Conservation (phyloP, 2,329 filamentous ascomycete genomes). For the Neonectria magnoliae region DNA sequence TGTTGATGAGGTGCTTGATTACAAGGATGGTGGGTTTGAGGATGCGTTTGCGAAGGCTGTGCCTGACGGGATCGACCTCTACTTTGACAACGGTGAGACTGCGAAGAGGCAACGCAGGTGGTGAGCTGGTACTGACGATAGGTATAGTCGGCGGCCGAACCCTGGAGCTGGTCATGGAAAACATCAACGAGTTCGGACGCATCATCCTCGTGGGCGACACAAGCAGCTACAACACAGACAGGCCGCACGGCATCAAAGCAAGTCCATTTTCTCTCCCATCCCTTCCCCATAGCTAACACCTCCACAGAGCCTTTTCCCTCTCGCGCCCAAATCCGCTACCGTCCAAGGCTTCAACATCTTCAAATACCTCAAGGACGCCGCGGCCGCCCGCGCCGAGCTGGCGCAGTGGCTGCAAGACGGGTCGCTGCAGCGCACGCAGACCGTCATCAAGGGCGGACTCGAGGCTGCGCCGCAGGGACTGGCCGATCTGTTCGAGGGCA, state of each 20-base stretch:
- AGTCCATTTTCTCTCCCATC: conserved; percentile 49
- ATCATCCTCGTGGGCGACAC: conserved; percentile 79
- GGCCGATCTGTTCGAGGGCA: conserved; percentile 71
- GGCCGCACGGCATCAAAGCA: conserved; percentile 56
- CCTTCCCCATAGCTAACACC: conserved; percentile 65
- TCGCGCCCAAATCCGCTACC: conserved; percentile 1
- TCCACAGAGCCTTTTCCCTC: conserved; percentile 50
- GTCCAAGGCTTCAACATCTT: conserved; percentile 81
- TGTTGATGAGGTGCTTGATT: conserved; percentile 74
- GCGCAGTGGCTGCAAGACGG: conserved; percentile 75
- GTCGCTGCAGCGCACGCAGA: conserved; percentile 77
- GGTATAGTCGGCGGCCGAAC: conserved; percentile 71
- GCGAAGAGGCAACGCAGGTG: fast-evolving
- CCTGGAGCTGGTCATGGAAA: conserved; percentile 70
- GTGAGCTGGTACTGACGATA: conserved; percentile 14
- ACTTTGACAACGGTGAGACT: conserved; percentile 70
- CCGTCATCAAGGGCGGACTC: conserved; percentile 75
- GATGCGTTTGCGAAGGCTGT: conserved; percentile 69
- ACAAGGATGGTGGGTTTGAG: conserved; percentile 71
- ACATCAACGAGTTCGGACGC: conserved; percentile 69
- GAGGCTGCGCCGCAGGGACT: conserved; percentile 71
- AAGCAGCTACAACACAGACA: conserved; percentile 72
- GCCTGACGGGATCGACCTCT: conserved; percentile 70
- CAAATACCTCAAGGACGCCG: conserved; percentile 70
- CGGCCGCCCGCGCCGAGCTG: conserved; percentile 69